A percentile compares a stretch with the other conserved stretches of the same genome.
Conservation (phyloP, 176 grass and related monocot genomes). For the Oryza coarctata region DNA sequence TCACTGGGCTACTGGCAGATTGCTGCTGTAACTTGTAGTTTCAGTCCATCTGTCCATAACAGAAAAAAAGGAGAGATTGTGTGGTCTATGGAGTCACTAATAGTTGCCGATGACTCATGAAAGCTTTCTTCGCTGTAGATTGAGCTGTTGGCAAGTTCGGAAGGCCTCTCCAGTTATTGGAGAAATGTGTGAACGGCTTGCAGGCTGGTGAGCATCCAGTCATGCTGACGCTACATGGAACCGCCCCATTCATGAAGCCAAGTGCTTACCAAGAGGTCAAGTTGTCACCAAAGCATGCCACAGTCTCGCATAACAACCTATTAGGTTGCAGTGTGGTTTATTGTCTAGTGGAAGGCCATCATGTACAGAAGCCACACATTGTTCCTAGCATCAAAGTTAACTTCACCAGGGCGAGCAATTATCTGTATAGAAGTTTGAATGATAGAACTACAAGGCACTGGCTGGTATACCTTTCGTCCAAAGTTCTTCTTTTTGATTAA, state of each 20-base stretch:
- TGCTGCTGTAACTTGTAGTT: background rate
- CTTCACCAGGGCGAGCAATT: conserved; percentile 49
- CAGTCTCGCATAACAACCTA: conserved; percentile 7
- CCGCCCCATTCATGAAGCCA: conserved; percentile 23
- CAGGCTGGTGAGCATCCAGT: conserved; percentile 40
- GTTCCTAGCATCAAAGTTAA: conserved; percentile 46
- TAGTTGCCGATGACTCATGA: background rate
- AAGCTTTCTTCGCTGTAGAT: conserved; percentile 19
- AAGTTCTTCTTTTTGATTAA: conserved; percentile 20
- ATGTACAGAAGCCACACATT: conserved; percentile 44
- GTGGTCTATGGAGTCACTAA: background rate
- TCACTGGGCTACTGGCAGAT: background rate
- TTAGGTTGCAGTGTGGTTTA: conserved; percentile 29
- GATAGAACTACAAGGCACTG: conserved; percentile 59
- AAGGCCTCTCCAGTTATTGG: background rate
- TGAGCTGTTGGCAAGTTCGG: background rate
- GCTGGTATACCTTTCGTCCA: conserved; percentile 43
- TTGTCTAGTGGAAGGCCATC: conserved; percentile 44
- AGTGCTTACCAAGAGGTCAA: conserved; percentile 38
- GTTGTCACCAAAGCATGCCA: background rate
- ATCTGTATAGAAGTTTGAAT: conserved; percentile 53
- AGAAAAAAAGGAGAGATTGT: background rate
- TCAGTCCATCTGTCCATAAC: background rate
- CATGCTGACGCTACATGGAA: conserved; percentile 55
- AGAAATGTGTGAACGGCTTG: conserved; percentile 30